phyloP scores from a whole-genome alignment of 169 alveolate species.

The Cryptosporidium sp. region DNA sequence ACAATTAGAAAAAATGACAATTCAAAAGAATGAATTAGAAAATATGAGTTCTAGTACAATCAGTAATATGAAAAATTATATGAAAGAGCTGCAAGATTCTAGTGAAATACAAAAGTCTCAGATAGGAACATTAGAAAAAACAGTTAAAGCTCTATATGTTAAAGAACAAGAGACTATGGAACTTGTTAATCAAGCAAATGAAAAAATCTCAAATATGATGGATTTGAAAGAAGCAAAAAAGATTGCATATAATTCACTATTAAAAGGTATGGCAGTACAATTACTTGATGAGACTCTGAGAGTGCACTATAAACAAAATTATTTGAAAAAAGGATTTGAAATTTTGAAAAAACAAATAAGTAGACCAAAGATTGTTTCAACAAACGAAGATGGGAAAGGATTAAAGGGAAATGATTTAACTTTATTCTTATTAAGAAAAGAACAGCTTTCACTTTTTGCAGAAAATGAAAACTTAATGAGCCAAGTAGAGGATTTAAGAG shows the following conservation, averaged over 20 bases:
- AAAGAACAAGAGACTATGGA: constrained; percentile 73
- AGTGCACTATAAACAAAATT: constrained; percentile 23
- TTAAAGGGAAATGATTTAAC: constrained; percentile 41
- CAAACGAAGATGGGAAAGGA: constrained; percentile 37
- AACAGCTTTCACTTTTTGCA: constrained; percentile 63
- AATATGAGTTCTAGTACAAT: constrained; percentile 66
- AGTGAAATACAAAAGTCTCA: constrained; percentile 58
- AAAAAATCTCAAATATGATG: constrained; percentile 54
- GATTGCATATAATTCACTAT: constrained; percentile 58
- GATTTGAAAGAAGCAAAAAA: constrained; percentile 73
- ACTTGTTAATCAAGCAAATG: constrained; percentile 55
- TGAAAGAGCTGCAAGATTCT: constrained; percentile 39
- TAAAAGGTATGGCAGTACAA: constrained; percentile 60
- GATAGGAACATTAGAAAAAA: constrained; percentile 64
- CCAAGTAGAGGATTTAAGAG: constrained; percentile 55
- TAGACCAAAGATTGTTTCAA: constrained; percentile 20
- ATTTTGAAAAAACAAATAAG: constrained; percentile 25
- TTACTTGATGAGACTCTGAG: constrained; percentile 52
- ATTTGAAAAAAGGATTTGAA: constrained; percentile 53
- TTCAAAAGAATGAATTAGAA: constrained; percentile 58
- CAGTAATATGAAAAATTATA: constrained; percentile 22
- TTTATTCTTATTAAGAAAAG: constrained; percentile 53
- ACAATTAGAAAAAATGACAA: constrained; percentile 32
- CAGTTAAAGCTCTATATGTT: constrained; percentile 49
- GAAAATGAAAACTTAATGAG: constrained; percentile 58